Evolutionary conservation across 208 protist species (phyloP), one percentile per base, ranked within the genome.

Genomic region (Jaenimonas drosophilae): DNA sequence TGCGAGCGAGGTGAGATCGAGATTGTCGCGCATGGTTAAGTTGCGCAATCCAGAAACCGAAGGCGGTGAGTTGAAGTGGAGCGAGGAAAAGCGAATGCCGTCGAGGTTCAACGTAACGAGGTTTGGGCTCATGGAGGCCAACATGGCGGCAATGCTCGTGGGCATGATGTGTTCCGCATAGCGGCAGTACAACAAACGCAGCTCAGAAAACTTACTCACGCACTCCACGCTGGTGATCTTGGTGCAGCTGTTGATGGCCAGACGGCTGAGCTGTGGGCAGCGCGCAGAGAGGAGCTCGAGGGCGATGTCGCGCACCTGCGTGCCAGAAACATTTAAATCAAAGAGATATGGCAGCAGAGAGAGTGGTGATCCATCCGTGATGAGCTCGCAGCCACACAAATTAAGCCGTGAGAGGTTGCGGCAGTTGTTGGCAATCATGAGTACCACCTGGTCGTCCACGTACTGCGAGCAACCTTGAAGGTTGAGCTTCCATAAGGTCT

Each of bases 161-260:
- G 66, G 66, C 17, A 49, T 48, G 47, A 84, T 84, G 58, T 79
- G 71, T 29, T 54, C 75, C 17, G 75, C 78, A 59, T 79, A 84
- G 55, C 75, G 75, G 59, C 75, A 84, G 63, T 84, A 84, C 20
- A 84, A 54, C 46, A 84, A 56, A 41, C 76, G 78, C n/a, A 84
- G 60, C 59, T 79, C 66, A 42, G 56, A 60, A 24, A 84, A 47
- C 33, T 74, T 73, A 12, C 41, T 45, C 27, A 73, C 25, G 27
- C 54, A 61, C 12, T 64, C 56, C 25, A 84, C 54, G 40, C 63
- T 62, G 1, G 69, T 76, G 32, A 84, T 40, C 4, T 63, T 42
- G 1, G 64, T 62, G 54, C 75, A 84, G 63, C 75, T 84, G 63
- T 84, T 84, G 57, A 84, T 79, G 24, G 70, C 75, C 19, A 84